Evolutionary conservation across 2,329 filamentous ascomycete species (phyloP).

Genomic region (Monilinia fructicola): DNA sequence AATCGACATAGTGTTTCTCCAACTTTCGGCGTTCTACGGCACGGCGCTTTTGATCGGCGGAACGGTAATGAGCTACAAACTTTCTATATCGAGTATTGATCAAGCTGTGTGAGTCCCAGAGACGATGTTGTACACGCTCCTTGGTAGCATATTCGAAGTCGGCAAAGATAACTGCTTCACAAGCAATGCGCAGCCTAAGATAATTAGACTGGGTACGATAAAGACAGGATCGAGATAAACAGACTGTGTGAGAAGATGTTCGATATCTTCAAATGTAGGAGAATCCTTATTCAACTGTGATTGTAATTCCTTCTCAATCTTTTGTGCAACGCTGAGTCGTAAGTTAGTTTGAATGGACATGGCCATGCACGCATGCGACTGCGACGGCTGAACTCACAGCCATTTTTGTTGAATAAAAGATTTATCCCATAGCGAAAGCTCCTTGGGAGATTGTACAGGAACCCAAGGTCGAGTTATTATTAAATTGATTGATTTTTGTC

Average conservation of each 20-base stretch:
- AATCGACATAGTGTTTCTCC: constrained; percentile 77
- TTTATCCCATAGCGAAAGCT: constrained; percentile 31
- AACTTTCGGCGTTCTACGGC: constrained; percentile 71
- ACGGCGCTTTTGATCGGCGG: constrained; percentile 47
- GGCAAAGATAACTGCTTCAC: constrained; percentile 69
- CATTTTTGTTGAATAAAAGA: constrained; percentile 48
- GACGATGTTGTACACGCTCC: constrained; percentile 63
- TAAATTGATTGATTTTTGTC: constrained; percentile 46
- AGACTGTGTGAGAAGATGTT: constrained; percentile 39
- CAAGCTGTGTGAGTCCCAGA: constrained; percentile 78
- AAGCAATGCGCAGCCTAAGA: constrained; percentile 50
- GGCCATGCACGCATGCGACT: constrained; percentile 13
- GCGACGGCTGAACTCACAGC: constrained; percentile 46
- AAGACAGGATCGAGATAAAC: constrained; percentile 19
- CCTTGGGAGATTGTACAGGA: constrained; percentile 32
- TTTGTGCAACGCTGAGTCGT: constrained; percentile 43
- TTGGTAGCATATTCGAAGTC: constrained; percentile 66
- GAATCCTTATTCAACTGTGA: constrained; percentile 48
- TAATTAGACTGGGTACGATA: constrained; percentile 1
- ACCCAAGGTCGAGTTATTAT: constrained; percentile 55
- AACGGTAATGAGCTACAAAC: constrained; percentile 57
- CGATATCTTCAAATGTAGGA: constrained; percentile 51
- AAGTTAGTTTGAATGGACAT: constrained; percentile 27
- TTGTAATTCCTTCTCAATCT: constrained; percentile 50
- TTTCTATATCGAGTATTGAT: constrained; percentile 79